Conservation (phyloP, 1,284 basidiomycete genomes). For the Tremellales sp. region DNA sequence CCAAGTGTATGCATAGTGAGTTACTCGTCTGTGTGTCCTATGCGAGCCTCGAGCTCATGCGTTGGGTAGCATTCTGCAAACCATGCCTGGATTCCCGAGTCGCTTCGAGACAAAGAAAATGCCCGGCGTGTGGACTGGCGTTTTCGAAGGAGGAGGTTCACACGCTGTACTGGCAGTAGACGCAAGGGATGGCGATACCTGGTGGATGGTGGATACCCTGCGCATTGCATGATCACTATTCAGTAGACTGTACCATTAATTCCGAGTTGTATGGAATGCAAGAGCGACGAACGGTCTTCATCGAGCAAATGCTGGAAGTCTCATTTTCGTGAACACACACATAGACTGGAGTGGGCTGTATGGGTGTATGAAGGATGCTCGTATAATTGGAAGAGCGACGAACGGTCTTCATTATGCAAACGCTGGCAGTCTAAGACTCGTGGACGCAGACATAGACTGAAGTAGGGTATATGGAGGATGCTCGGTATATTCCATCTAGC, state of each 20-base stretch:
- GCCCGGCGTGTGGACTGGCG: constrained; percentile 79
- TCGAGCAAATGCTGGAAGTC: constrained; percentile 3
- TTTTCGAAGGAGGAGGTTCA: constrained; percentile 88
- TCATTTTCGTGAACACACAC: constrained; percentile 3
- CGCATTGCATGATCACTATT: no score
- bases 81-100: constrained; percentile 81
- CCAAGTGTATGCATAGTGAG: constrained; percentile 92
- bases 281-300: background rate
- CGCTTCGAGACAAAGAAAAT: constrained; percentile 88
- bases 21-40: constrained; percentile 21
- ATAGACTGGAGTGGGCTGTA: background rate
- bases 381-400: background rate
- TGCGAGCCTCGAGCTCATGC: background rate
- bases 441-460: background rate
- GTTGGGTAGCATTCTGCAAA: constrained; percentile 74
- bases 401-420: constrained; percentile 1
- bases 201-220: no score
- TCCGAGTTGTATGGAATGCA: no score
- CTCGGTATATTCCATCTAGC: no score
- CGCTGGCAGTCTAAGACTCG: constrained; percentile 6
- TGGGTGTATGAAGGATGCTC: background rate
- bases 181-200: no score
- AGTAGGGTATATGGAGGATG: no score
- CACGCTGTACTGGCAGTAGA: constrained; percentile 73
- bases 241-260: no score